Percentiles rank a stretch among this genome's conserved stretches.
Evolutionary conservation across 2,329 filamentous ascomycete species (phyloP).

Genomic region (Tolypocladium tundrense): DNA sequence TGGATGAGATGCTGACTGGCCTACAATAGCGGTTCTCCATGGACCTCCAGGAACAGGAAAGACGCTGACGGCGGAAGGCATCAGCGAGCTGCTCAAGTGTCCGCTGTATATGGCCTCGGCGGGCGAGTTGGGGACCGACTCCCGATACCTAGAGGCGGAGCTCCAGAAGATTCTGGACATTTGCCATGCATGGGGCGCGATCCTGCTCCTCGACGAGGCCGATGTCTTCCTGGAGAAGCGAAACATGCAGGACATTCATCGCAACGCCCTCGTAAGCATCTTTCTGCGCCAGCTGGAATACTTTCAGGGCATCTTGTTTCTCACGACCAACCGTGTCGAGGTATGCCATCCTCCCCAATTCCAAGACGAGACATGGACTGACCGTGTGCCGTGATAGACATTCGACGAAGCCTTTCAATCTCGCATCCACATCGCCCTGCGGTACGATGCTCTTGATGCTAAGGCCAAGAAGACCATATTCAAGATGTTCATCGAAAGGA

Average conservation of each 20-base stretch:
- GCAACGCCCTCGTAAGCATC: slow-evolving; percentile 77
- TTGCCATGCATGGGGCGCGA: slow-evolving; percentile 76
- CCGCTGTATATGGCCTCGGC: slow-evolving; percentile 77
- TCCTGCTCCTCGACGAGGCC: slow-evolving; percentile 76
- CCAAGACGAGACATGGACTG: not conserved
- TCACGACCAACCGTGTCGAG: slow-evolving; percentile 81
- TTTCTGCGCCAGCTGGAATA: slow-evolving; percentile 84
- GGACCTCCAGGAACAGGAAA: slow-evolving; percentile 83
- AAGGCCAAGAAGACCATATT: slow-evolving; percentile 73
- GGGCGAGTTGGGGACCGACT: slow-evolving; percentile 72
- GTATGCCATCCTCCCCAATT: slow-evolving; percentile 18
- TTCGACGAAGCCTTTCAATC: slow-evolving; percentile 89
- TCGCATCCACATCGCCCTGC: slow-evolving; percentile 74
- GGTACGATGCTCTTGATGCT: slow-evolving; percentile 63
- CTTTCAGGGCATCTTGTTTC: slow-evolving; percentile 81
- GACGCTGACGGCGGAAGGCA: slow-evolving; percentile 78
- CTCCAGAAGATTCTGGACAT: slow-evolving; percentile 79
- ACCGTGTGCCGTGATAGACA: slow-evolving; percentile 34
- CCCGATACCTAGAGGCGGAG: slow-evolving; percentile 61
- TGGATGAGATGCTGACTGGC: not conserved
- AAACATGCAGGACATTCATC: slow-evolving; percentile 71
- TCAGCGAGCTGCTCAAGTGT: slow-evolving; percentile 71
- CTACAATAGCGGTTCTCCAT: slow-evolving; percentile 53
- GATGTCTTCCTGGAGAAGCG: slow-evolving; percentile 79
- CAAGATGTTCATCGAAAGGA: slow-evolving; percentile 71